Conservation (phyloP, 495 filamentous ascomycete species). For the Trichocladium antarcticum region DNA sequence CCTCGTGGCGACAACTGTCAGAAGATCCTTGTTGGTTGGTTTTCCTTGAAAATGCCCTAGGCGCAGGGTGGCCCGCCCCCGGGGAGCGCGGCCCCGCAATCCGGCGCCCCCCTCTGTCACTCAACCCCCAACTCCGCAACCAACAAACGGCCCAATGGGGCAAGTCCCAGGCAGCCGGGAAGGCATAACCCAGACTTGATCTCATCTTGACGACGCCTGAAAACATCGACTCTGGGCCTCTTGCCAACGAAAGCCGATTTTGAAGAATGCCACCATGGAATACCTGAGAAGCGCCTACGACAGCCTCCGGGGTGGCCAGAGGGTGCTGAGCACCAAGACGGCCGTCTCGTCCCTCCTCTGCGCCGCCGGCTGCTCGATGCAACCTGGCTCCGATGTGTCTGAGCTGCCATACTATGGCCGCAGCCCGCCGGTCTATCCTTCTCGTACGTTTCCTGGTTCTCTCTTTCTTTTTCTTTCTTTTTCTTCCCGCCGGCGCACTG, state of each 20-base stretch:
- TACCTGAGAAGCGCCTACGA: conserved; percentile 3
- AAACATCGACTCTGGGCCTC: too few species aligned
- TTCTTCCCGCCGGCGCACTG: neutral
- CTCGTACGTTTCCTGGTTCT: conserved; percentile 25
- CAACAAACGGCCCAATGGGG: too few species aligned
- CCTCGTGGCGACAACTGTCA: too few species aligned
- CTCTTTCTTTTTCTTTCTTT: neutral
- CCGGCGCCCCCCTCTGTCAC: too few species aligned
- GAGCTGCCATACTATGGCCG: conserved; percentile 26
- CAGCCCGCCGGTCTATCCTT: conserved; percentile 43
- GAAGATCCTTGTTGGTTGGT: too few species aligned
- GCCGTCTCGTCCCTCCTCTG: conserved; percentile 14
- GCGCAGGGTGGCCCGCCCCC: too few species aligned
- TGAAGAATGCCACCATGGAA: conserved; percentile 5
- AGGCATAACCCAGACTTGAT: too few species aligned
- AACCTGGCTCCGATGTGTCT: conserved; percentile 1
- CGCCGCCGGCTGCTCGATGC: conserved; percentile 7
- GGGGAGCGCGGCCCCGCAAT: too few species aligned
- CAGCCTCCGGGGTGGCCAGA: conserved; percentile 7
- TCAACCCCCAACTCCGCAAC: too few species aligned
- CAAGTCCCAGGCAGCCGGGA: too few species aligned
- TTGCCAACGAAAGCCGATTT: neutral
- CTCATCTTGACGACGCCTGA: too few species aligned
- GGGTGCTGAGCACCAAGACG: conserved; percentile 12
- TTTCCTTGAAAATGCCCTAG: too few species aligned